phyloP scores from a whole-genome alignment of 106 monocot genomes.

The Platanthera guangdongensis region DNA sequence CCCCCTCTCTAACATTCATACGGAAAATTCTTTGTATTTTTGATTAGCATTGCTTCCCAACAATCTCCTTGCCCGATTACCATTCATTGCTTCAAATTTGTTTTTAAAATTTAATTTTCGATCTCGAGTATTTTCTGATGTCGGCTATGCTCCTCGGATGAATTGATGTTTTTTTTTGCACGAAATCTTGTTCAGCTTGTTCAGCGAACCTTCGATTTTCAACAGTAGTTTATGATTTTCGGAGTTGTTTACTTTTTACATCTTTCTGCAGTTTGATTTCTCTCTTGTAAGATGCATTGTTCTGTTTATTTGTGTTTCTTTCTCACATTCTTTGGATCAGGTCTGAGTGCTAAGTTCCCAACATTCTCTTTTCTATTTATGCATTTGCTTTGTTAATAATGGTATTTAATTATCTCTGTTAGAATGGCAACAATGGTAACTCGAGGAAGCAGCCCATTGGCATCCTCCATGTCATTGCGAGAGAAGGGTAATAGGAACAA shows the following conservation, averaged over 20 bases:
- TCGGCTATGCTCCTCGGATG: background rate
- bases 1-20: background rate
- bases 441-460: slow-evolving; percentile 22
- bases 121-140: background rate
- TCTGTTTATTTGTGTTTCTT: slow-evolving; percentile 1
- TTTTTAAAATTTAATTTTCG: background rate
- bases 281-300: background rate
- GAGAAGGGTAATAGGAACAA: slow-evolving; percentile 75
- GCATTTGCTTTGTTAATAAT: background rate
- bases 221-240: background rate
- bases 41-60: background rate
- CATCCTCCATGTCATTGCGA: slow-evolving; percentile 39
- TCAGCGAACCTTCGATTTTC: background rate
- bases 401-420: background rate
- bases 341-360: background rate
- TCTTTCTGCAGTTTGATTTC: background rate
- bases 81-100: background rate
- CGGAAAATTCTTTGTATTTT: background rate
- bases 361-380: slow-evolving; percentile 1
- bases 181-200: background rate
- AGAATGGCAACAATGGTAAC: slow-evolving; percentile 58
- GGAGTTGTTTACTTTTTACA: background rate
- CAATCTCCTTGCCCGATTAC: too few relatives aligned
- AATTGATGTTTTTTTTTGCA: background rate
- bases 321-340: background rate